Evolutionary conservation across 257 asterid genomes (phyloP), one percentile per base, ranked within the genome.

Genomic region (Knoxia roxburghii): DNA sequence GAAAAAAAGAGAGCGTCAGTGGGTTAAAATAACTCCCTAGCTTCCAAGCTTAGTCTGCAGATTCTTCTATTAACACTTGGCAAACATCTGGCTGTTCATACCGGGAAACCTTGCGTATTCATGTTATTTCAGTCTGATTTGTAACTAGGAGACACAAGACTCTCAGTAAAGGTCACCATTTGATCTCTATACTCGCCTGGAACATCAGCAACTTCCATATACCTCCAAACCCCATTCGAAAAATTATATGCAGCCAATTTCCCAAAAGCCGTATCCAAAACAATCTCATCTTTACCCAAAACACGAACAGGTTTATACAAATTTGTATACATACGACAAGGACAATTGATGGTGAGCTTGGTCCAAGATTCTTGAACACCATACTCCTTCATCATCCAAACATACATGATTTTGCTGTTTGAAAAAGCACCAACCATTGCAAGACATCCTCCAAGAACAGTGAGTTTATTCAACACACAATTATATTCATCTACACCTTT

Each of bases 361-460:
- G 62, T 73, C 85, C 85, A 83, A 20, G 81, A 80, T 9, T 67
- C 72, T 24, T 27, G 49, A 43, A 70, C 64, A 6, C 83, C 78
- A 43, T 77, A 82, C 48, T 77, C 74, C 54, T 75, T 73, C 83
- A 83, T 77, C n/a, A 73, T 24, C 84, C 81, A 81, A 37, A 37
- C 41, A 37, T 37, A 4, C 4, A 37, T 37, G 41, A 3, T 4
- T 3, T 9, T 9, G 6, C 9, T 37, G 41, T 37, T 3, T 9
- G 41, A 37, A n/a, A n/a, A n/a, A 37, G 4, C 41, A 37, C 69
- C 73, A 30, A 68, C 32, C 79, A 82, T 35, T 53, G 84, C 81
- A 61, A 85, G 86, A 65, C 86, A 76, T 0, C 84, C 86, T 17
- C 60, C 74, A 76, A 82, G 75, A 74, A 41, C 76, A 64, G 48